Base-by-base conservation (phyloP, 192 early-diverging fungal species). In the Coemansia sp. region DNA sequence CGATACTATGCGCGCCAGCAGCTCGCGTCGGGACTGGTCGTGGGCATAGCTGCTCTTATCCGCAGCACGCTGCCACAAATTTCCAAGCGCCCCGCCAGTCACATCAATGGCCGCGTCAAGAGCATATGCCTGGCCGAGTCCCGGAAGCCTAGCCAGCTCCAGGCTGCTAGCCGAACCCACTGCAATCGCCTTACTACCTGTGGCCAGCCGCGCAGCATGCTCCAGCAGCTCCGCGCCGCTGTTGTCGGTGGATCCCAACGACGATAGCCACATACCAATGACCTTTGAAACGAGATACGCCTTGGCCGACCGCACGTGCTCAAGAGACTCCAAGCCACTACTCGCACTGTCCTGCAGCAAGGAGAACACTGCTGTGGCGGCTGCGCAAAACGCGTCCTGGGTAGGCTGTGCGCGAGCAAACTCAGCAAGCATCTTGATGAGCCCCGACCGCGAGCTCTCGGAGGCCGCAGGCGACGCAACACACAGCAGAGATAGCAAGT, bases 1-100 rank as follows among this genome's bases (percentile, higher is more conserved):
- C 13, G 44, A 26, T 7, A 82, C 32, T 3, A 82, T 58, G n/a
- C 71, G 60, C 17, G 62, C 70, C 6, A 81, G 61, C 6, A 81
- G 23, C 35, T 11, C 63, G 50, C 68, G 65, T n/a, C 33, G 61
- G 26, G 40, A 60, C 3, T 28, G 16, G 32, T 63, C 64, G 11
- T 2, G 32, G 2, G n/a, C 59, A 1, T 55, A 62, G n/a, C 49
- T 5, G 50, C 60, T 37, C 17, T 38, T 33, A 17, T 57, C 44
- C 9, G 43, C 35, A 1, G 62, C 16, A 7, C 23, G 33, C 35
- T 40, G 16, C 64, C 69, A 74, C 73, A 75, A 16, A 23, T 42
- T 21, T 11, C 57, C 66, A 2, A 75, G 55, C 19, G 68, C 70
- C 0, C 40, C 16, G 0, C 47, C 21, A 3, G 37, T 37, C 4